These are phyloP conservation scores for Penicillium lividum DNA, from an alignment of 495 filamentous ascomycete species.

Conservation along the genomic window DNA sequence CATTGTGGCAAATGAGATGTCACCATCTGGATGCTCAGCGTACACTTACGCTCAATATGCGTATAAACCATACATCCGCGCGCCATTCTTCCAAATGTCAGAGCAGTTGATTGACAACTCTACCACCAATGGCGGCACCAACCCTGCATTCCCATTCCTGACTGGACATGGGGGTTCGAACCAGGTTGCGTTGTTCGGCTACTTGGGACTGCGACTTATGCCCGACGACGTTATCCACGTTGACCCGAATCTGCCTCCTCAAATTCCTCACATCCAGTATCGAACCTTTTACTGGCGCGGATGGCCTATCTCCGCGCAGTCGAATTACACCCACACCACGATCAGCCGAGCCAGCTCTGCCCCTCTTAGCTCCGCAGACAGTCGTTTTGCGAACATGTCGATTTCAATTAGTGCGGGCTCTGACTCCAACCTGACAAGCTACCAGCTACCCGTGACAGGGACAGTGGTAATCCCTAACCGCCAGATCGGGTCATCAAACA, in stretches of 20 bases:
- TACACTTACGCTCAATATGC: slow-evolving; percentile 65
- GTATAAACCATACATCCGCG: slow-evolving; percentile 53
- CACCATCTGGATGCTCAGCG: slow-evolving; percentile 60
- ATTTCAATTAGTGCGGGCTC: slow-evolving; percentile 55
- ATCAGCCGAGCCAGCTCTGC: slow-evolving; percentile 47
- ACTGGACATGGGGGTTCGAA: slow-evolving; percentile 66
- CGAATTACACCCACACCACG: slow-evolving; percentile 67
- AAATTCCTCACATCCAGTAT: slow-evolving; percentile 61
- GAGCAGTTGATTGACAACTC: slow-evolving; percentile 72
- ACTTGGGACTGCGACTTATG: slow-evolving; percentile 58
- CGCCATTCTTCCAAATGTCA: slow-evolving; percentile 57
- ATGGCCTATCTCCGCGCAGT: slow-evolving; percentile 59
- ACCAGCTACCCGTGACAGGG: slow-evolving; percentile 51
- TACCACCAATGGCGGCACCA: slow-evolving; percentile 63
- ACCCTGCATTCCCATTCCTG: slow-evolving; percentile 67
- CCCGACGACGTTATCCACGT: slow-evolving; percentile 55
- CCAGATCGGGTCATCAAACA: slow-evolving; percentile 44
- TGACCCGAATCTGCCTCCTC: slow-evolving; percentile 60
- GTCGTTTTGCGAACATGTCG: slow-evolving; percentile 46
- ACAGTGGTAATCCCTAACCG: slow-evolving; percentile 63
- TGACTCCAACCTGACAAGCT: slow-evolving; percentile 36
- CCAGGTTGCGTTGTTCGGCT: slow-evolving; percentile 62
- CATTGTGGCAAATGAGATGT: slow-evolving; percentile 59
- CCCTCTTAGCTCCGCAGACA: slow-evolving; percentile 44
- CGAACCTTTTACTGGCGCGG: slow-evolving; percentile 73